These are phyloP conservation scores for Exophiala viscosa DNA, from an alignment of 2,329 filamentous ascomycete genomes.

Conservation along the genomic window DNA sequence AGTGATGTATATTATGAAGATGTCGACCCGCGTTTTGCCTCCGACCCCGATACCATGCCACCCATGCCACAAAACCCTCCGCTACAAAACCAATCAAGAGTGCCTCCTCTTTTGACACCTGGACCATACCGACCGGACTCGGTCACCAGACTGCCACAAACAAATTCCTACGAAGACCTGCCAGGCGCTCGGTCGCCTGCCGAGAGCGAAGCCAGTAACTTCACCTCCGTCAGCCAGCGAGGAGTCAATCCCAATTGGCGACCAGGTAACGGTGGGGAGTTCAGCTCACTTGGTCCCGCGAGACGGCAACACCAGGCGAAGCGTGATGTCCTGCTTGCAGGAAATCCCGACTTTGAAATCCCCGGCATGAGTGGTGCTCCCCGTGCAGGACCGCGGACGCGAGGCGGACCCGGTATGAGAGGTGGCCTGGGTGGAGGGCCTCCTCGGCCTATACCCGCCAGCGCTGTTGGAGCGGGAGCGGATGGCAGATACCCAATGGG, in stretches of 20 bases:
- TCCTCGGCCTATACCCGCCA: constrained; percentile 16
- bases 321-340: constrained; percentile 70
- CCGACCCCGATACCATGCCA: constrained; percentile 34
- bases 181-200: constrained; percentile 66
- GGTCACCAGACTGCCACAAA: constrained; percentile 13
- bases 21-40: constrained; percentile 80
- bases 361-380: constrained; percentile 40
- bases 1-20: constrained; percentile 77
- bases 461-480: constrained; percentile 12
- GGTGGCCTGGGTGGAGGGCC: constrained; percentile 13
- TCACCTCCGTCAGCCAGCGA: constrained; percentile 86
- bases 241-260: constrained; percentile 87
- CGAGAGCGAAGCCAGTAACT: constrained; percentile 75
- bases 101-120: constrained; percentile 39
- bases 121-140: constrained; percentile 16
- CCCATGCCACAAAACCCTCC: constrained; percentile 27
- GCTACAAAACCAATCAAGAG: constrained; percentile 30
- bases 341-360: constrained; percentile 82
- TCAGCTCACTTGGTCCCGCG: constrained; percentile 40
- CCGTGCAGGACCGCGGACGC: constrained; percentile 1
- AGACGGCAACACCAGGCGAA: constrained; percentile 51
- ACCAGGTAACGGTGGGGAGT: constrained; percentile 43
- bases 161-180: constrained; percentile 58
- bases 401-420: constrained; percentile 16
- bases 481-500: constrained; percentile 20